Evolutionary conservation across 495 filamentous ascomycete genomes (phyloP).

Genomic region (Hypomontagnella submonticulosa): DNA sequence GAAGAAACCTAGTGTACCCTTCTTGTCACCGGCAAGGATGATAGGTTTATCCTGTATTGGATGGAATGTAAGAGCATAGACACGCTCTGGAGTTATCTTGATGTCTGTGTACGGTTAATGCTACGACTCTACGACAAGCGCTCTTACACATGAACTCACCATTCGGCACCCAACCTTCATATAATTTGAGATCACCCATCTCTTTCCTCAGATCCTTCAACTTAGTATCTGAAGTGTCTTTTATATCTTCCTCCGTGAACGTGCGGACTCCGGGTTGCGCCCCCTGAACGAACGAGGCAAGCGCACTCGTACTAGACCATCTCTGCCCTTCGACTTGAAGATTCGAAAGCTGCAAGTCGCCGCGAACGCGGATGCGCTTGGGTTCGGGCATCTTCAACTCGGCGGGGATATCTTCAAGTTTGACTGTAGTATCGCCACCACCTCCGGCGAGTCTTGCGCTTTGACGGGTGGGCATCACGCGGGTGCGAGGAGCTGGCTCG

Average conservation of each 20-base stretch:
- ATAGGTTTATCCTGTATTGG: slow-evolving; percentile 85
- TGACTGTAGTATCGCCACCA: slow-evolving; percentile 48
- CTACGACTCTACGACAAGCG: background rate
- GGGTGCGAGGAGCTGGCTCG: slow-evolving; percentile 46
- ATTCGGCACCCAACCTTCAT: slow-evolving; percentile 82
- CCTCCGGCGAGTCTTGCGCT: slow-evolving; percentile 64
- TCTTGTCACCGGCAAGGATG: slow-evolving; percentile 95
- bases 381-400: slow-evolving; percentile 54
- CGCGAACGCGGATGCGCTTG: slow-evolving; percentile 48
- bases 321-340: slow-evolving; percentile 83
- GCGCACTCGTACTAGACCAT: slow-evolving; percentile 52
- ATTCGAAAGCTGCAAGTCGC: slow-evolving; percentile 76
- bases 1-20: slow-evolving; percentile 92
- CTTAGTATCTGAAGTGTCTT: slow-evolving; percentile 80
- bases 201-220: slow-evolving; percentile 80
- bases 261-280: slow-evolving; percentile 83
- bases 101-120: slow-evolving; percentile 69
- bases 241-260: slow-evolving; percentile 81
- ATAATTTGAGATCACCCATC: slow-evolving; percentile 83
- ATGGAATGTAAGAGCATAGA: slow-evolving; percentile 90
- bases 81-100: slow-evolving; percentile 90
- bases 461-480: slow-evolving; percentile 57
- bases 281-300: slow-evolving; percentile 64
- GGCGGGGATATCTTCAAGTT: slow-evolving; percentile 42
- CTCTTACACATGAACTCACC: slow-evolving; percentile 57